Evolutionary conservation across 2,329 filamentous ascomycete species (phyloP), one percentile per base, ranked within the genome.

Genomic region (Zasmidium angulare): DNA sequence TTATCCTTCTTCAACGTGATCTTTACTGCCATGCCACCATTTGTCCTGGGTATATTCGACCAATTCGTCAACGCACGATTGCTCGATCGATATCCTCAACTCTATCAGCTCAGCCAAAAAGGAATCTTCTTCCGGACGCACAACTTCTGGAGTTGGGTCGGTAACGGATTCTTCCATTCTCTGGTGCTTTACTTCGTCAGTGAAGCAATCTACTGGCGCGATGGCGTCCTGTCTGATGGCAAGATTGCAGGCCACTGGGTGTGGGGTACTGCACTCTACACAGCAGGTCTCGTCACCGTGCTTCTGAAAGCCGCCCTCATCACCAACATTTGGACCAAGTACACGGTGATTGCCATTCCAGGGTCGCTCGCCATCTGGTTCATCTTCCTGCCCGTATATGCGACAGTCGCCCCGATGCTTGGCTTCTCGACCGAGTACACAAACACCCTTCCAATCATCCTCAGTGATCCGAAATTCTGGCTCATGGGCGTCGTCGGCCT

Each of bases 1-100:
- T 81, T 99, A n/a, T 96, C 93, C 7, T 96, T 98, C 79, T 99
- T 97, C 83, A 99, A 99, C 80, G 92, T 99, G 75, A 89, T 99
- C 75, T 99, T 96, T 79, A 99, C 95, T 0, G 89, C 96, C 20
- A 81, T 97, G 19, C 95, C 95, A 17, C 95, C 95, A 0, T 88
- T 99, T 61, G 93, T 91, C 1, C 88, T 99, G 72, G 95, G 95
- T 68, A 96, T 99, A 64, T 91, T 97, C 65, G 96, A 99, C 75
- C 96, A 99, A 74, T 98, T 96, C 77, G 92, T 99, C 71, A 96
- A 92, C 46, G 95, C 96, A 6, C 88, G 95, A 22, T 81, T 99
- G 21, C 83, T 99, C 12, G 95, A 99, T 76, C 87, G 95, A 24
- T 99, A 99, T 74, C 95, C 95, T 12, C 96, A 99, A 75, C 84